Percentiles rank a stretch among this genome's conserved stretches.
Evolutionary conservation across 73 alveolate species (phyloP).

Genomic region (Paramecium bursaria): DNA sequence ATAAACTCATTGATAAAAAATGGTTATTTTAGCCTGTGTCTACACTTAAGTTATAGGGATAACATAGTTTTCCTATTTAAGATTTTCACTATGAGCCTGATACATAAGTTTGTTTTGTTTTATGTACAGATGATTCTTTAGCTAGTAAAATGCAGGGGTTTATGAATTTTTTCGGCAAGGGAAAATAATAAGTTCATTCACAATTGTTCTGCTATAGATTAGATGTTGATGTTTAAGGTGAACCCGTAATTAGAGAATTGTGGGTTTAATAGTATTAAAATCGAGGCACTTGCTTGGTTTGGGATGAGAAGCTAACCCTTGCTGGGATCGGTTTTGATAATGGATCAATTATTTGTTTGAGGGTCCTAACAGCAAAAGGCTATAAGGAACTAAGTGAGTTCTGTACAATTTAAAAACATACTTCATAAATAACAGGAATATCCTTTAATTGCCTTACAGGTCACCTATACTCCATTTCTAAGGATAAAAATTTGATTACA

Average conservation of each 20-base stretch:
- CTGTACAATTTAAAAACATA: slow-evolving; percentile 27
- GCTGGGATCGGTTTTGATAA: slow-evolving; percentile 44
- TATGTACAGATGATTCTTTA: slow-evolving; percentile 39
- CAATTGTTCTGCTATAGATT: slow-evolving; percentile 50
- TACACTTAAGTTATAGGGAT: background rate
- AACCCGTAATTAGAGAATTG: background rate
- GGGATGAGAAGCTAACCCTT: slow-evolving; percentile 52
- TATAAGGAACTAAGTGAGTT: slow-evolving; percentile 20
- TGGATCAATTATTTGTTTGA: slow-evolving; percentile 22
- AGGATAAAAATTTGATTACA: slow-evolving; percentile 30
- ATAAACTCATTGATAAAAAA: background rate
- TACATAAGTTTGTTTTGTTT: slow-evolving; percentile 30
- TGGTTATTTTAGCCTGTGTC: slow-evolving; percentile 29
- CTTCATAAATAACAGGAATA: background rate
- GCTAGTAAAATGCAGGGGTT: slow-evolving; percentile 44
- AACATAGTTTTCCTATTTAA: background rate
- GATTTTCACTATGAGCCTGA: slow-evolving; percentile 43
- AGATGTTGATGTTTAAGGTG: slow-evolving; percentile 27
- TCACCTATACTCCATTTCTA: slow-evolving; percentile 2
- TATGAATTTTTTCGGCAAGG: slow-evolving; percentile 31
- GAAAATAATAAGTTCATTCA: background rate
- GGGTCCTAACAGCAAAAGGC: background rate
- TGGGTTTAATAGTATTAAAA: slow-evolving; percentile 2
- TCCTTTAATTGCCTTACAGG: slow-evolving; percentile 35
- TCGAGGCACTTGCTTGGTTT: slow-evolving; percentile 1